These are phyloP conservation scores for Thelephora terrestris DNA, from an alignment of 1,284 basidiomycete species.

Conservation along the genomic window DNA sequence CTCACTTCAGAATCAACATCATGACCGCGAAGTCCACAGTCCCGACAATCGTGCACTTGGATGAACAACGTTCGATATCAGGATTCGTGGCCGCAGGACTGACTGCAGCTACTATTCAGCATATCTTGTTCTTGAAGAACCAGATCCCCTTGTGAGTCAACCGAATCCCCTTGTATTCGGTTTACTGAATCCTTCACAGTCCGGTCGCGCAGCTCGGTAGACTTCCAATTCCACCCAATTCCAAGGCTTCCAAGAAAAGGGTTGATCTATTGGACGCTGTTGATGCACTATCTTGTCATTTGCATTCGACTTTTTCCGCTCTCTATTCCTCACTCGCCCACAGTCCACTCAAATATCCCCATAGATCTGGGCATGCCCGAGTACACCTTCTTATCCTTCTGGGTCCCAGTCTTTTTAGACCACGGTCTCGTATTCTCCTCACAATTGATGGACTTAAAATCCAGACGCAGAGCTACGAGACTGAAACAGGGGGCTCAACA, in stretches of 20 bases:
- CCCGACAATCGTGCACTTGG: too few relatives aligned
- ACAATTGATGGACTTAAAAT: slow-evolving; percentile 53
- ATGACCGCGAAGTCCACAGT: too few relatives aligned
- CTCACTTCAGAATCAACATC: too few relatives aligned
- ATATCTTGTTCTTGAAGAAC: slow-evolving; percentile 63
- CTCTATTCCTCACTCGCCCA: slow-evolving; percentile 53
- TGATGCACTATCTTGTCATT: slow-evolving; percentile 61
- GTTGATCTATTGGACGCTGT: slow-evolving; percentile 50
- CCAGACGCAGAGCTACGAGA: slow-evolving; percentile 42
- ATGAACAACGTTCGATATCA: slow-evolving; percentile 24
- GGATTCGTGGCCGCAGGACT: slow-evolving; percentile 51
- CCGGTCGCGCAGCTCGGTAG: slow-evolving; percentile 52
- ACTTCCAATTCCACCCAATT: slow-evolving; percentile 31
- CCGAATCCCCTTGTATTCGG: neutral
- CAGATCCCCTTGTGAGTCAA: slow-evolving; percentile 63
- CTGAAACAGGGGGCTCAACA: slow-evolving; percentile 15
- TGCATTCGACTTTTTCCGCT: slow-evolving; percentile 60
- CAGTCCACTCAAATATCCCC: neutral
- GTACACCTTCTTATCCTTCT: slow-evolving; percentile 52
- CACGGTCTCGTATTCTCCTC: slow-evolving; percentile 49
- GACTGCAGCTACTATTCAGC: slow-evolving; percentile 47
- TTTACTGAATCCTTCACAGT: slow-evolving; percentile 24
- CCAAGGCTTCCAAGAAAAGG: slow-evolving; percentile 45
- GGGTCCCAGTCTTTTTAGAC: slow-evolving; percentile 49
- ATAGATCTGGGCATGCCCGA: slow-evolving; percentile 9